Conservation (phyloP, 2,329 filamentous ascomycete genomes). For the Lizonia empirigonia region DNA sequence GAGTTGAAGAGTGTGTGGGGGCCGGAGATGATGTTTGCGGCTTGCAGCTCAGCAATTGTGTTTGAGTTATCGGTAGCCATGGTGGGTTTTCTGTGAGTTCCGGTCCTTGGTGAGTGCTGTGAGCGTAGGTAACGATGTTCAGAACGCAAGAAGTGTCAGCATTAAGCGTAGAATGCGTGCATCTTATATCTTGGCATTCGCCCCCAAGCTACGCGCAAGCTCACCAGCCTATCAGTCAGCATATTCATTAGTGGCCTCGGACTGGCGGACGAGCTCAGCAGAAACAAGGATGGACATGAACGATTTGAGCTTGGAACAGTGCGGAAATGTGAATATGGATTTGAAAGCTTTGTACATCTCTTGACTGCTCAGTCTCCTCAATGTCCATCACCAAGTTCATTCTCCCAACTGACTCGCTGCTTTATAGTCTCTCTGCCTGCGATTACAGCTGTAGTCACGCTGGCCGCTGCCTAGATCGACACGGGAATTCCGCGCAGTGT, state of each 20-base stretch:
- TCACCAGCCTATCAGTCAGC: background rate
- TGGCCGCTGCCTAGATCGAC: background rate
- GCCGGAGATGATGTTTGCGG: conserved; percentile 15
- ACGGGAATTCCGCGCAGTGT: background rate
- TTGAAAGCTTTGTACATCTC: conserved; percentile 6
- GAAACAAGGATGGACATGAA: too few relatives aligned
- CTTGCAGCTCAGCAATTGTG: conserved; percentile 3
- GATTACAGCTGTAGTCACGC: background rate
- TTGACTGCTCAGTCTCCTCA: background rate
- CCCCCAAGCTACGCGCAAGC: background rate
- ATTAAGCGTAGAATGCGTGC: background rate
- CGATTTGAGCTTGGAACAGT: background rate
- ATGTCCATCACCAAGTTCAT: background rate
- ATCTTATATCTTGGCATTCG: background rate
- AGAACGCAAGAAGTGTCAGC: background rate
- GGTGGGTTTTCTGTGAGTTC: background rate
- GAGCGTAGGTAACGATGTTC: background rate
- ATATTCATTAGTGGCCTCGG: background rate
- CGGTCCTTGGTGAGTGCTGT: background rate
- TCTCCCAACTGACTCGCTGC: background rate
- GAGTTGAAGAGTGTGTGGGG: conserved; percentile 14
- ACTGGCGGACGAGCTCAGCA: background rate
- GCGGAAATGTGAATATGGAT: conserved; percentile 1
- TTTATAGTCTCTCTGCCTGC: background rate
- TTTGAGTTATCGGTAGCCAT: background rate